phyloP scores from a whole-genome alignment of 2,329 filamentous ascomycete genomes.

The Nigrograna mackinnonii region DNA sequence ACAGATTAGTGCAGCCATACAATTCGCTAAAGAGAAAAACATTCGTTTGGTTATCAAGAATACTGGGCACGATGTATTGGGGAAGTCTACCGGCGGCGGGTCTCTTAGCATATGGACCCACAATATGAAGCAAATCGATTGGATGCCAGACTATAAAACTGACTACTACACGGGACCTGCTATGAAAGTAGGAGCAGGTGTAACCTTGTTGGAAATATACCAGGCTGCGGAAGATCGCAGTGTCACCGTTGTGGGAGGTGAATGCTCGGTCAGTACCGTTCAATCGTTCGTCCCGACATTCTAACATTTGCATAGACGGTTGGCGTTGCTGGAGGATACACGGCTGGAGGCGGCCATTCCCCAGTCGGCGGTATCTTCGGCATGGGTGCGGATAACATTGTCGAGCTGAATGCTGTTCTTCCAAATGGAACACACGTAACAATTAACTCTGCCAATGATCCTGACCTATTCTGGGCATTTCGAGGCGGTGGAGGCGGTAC shows the following conservation, averaged over 20 bases:
- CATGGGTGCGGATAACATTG: constrained; percentile 24
- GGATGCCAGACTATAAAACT: background rate
- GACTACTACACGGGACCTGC: constrained; percentile 9
- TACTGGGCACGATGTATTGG: constrained; percentile 15
- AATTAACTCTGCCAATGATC: constrained; percentile 3
- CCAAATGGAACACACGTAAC: constrained; percentile 14
- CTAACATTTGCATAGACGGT: constrained; percentile 40
- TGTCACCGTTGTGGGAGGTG: constrained; percentile 12
- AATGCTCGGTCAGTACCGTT: constrained; percentile 1
- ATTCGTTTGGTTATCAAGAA: constrained; percentile 16
- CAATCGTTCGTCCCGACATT: constrained; percentile 14
- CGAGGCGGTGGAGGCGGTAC: constrained; percentile 23
- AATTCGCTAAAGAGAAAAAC: constrained; percentile 13
- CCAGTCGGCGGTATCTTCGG: constrained; percentile 51
- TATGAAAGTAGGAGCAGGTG: constrained; percentile 13
- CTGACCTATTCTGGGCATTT: constrained; percentile 26
- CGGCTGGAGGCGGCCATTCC: constrained; percentile 55
- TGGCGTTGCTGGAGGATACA: constrained; percentile 45
- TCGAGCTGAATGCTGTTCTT: constrained; percentile 11
- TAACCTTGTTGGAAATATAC: constrained; percentile 12
- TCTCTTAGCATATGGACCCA: constrained; percentile 11
- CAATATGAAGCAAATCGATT: constrained; percentile 10
- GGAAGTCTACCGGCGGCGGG: constrained; percentile 5
- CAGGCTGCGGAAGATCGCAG: constrained; percentile 5
- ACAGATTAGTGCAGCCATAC: constrained; percentile 6